Evolutionary conservation across 441 rosid species (phyloP).

Genomic region (Euphorbia corollata): DNA sequence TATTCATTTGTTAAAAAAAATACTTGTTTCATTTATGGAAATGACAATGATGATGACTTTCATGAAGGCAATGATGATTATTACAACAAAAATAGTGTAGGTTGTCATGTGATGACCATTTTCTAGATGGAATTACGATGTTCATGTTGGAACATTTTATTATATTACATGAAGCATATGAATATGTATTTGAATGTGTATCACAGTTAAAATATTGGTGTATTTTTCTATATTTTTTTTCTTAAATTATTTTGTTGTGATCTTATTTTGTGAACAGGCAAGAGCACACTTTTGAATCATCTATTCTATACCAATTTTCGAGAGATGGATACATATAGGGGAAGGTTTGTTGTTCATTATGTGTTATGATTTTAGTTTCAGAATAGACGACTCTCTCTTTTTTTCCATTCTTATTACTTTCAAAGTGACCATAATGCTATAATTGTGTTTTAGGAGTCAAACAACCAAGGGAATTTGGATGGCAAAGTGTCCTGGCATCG

Average conservation of each 20-base stretch:
- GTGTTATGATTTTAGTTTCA: slow-evolving; percentile 17
- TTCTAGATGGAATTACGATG: neutral
- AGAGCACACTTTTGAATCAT: slow-evolving; percentile 82
- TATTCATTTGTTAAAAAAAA: neutral
- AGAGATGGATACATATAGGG: slow-evolving; percentile 57
- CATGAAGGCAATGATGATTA: neutral
- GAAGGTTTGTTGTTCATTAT: slow-evolving; percentile 23
- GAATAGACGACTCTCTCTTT: neutral
- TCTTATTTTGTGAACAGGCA: slow-evolving; percentile 36
- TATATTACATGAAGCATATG: neutral
- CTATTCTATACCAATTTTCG: slow-evolving; percentile 67
- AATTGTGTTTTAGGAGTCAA: slow-evolving; percentile 53
- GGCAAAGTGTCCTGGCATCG: slow-evolving; percentile 65
- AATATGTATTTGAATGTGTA: neutral
- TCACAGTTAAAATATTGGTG: neutral
- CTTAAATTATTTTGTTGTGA: neutral
- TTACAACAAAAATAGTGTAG: neutral
- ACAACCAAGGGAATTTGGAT: slow-evolving; percentile 95
- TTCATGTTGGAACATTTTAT: neutral
- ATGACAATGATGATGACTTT: neutral
- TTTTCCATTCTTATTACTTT: neutral
- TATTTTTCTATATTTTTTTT: neutral
- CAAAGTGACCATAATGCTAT: neutral
- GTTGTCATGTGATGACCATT: neutral
- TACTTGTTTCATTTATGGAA: neutral